A percentile compares a stretch with the other conserved stretches of the same genome.
Conservation (phyloP, 768 basidiomycete species). For the Suillus discolor region DNA sequence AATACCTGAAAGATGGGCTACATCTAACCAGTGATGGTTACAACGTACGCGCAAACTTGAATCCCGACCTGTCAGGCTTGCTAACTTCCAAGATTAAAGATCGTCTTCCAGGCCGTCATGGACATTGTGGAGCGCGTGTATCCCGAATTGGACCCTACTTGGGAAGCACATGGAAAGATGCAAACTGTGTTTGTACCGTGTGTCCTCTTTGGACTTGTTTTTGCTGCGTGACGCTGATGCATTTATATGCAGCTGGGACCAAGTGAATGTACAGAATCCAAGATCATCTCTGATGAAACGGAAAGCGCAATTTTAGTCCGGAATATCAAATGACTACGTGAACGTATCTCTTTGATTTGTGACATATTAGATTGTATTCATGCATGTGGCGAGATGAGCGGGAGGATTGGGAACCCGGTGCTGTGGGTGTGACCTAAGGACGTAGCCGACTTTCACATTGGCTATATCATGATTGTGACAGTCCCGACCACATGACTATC, state of each 20-base stretch:
- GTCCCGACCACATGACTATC: constrained; percentile 2
- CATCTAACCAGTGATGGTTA: constrained; percentile 82
- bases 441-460: not conserved
- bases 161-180: constrained; percentile 52
- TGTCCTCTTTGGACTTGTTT: constrained; percentile 29
- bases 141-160: constrained; percentile 52
- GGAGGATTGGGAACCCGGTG: not conserved
- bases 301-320: constrained; percentile 4
- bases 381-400: not conserved
- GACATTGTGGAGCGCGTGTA: constrained; percentile 55
- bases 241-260: constrained; percentile 23
- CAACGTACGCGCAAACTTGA: constrained; percentile 44
- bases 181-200: constrained; percentile 61
- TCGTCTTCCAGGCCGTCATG: constrained; percentile 66
- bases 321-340: not conserved
- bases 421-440: not conserved
- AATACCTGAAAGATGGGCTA: constrained; percentile 72
- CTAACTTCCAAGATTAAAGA: constrained; percentile 40
- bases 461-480: no score
- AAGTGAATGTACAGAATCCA: constrained; percentile 25
- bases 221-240: constrained; percentile 8
- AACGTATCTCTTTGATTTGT: not conserved
- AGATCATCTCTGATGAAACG: constrained; percentile 24
- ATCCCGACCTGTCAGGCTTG: constrained; percentile 6
- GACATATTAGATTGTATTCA: not conserved